phyloP scores from a whole-genome alignment of 805 yeast species.

The Saturnispora zaruensis region DNA sequence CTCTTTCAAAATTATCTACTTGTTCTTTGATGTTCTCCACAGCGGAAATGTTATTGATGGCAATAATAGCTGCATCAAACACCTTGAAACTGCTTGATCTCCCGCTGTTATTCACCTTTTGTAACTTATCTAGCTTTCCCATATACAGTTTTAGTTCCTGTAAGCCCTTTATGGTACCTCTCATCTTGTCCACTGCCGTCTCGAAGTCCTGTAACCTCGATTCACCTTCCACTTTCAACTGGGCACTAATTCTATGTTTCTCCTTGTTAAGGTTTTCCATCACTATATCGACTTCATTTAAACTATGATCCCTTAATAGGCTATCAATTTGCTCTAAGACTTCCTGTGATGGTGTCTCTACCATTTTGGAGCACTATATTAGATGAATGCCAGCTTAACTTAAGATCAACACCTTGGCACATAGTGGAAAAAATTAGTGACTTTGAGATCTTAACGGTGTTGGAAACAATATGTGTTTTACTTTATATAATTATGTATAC shows the following conservation, averaged over 20 bases:
- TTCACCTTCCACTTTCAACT: constrained; percentile 60
- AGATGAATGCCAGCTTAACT: background rate
- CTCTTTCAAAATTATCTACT: constrained; percentile 46
- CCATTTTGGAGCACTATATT: background rate
- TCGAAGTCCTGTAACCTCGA: constrained; percentile 30
- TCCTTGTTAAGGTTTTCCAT: constrained; percentile 56
- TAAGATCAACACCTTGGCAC: background rate
- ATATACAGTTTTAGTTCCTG: constrained; percentile 37
- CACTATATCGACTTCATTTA: constrained; percentile 37
- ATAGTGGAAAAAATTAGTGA: background rate
- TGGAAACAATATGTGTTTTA: background rate
- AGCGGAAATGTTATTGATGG: constrained; percentile 64
- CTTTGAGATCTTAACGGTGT: background rate
- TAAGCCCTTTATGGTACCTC: constrained; percentile 35
- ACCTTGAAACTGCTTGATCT: constrained; percentile 58
- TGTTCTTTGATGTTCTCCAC: constrained; percentile 58
- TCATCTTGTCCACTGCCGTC: constrained; percentile 19
- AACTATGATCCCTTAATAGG: background rate
- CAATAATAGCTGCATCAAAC: constrained; percentile 55
- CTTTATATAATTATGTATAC: background rate
- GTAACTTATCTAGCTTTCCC: constrained; percentile 28
- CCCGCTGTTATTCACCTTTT: constrained; percentile 39
- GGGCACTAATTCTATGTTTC: constrained; percentile 65
- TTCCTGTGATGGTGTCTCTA: constrained; percentile 1
- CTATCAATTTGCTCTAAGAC: background rate